Percentiles rank a stretch among this genome's conserved stretches.
These are phyloP conservation scores for Rhodotorula sp. DNA, from an alignment of 1,284 basidiomycete species.

Conservation along the genomic window DNA sequence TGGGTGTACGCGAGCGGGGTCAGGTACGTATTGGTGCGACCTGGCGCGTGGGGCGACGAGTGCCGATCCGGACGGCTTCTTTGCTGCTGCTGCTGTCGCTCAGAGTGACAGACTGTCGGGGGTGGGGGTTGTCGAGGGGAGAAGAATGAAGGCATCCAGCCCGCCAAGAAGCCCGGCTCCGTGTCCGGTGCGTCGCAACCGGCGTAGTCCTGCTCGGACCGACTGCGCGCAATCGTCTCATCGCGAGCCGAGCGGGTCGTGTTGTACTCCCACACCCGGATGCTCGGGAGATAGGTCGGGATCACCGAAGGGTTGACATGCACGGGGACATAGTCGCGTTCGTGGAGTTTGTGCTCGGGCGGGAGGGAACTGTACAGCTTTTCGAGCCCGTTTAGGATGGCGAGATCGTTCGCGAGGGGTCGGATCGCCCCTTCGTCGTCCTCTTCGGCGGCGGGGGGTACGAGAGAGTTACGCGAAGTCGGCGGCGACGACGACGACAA, in stretches of 20 bases:
- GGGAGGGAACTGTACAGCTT: conserved; percentile 27
- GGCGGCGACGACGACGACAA: conserved; percentile 23
- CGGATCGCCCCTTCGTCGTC: neutral
- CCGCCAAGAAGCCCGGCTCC: neutral
- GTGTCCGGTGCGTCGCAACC: neutral
- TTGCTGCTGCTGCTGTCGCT: conserved; percentile 52
- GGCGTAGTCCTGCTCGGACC: conserved; percentile 5
- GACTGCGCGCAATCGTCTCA: neutral
- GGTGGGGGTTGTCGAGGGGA: too few relatives aligned
- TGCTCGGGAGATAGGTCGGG: conserved; percentile 81
- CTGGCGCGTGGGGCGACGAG: conserved; percentile 58
- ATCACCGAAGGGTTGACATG: conserved; percentile 78
- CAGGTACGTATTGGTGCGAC: conserved; percentile 66
- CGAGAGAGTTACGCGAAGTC: too few relatives aligned
- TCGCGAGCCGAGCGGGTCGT: conserved; percentile 13
- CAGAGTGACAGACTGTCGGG: neutral
- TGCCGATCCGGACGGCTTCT: neutral
- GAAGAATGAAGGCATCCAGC: neutral
- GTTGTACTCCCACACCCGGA: conserved; percentile 67
- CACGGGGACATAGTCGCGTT: conserved; percentile 68
- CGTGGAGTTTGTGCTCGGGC: conserved; percentile 51
- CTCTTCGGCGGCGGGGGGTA: neutral
- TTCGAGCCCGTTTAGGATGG: conserved; percentile 27
- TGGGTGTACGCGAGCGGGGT: conserved; percentile 77
- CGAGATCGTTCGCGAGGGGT: neutral